phyloP scores from a whole-genome alignment of 306 rosid species.

The Purshia tridentata region DNA sequence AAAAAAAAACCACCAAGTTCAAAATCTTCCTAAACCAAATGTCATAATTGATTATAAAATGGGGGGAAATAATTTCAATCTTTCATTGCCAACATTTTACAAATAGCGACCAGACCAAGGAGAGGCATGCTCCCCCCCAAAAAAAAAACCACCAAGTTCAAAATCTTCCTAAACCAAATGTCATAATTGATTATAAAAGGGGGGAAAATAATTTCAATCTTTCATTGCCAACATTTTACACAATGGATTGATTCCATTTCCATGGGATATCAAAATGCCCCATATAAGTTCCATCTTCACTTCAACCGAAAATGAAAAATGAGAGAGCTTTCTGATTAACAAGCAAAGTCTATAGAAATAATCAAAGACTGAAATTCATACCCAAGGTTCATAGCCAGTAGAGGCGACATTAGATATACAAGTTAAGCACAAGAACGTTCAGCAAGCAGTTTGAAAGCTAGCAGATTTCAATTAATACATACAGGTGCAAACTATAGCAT shows the following conservation, averaged over 20 bases:
- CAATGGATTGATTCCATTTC: background rate
- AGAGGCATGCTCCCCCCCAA: too few relatives aligned
- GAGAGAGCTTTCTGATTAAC: constrained; percentile 1
- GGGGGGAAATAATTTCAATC: background rate
- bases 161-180: background rate
- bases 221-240: background rate
- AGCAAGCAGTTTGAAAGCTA: constrained; percentile 39
- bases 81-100: background rate
- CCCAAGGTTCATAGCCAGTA: constrained; percentile 41
- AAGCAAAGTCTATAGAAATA: background rate
- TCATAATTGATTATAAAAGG: too few relatives aligned
- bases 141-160: background rate
- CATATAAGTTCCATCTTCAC: background rate
- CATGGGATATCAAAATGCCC: constrained; percentile 6
- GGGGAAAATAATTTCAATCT: background rate
- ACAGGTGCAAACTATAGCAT: constrained; percentile 51
- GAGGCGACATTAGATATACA: constrained; percentile 53
- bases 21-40: background rate
- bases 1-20: background rate
- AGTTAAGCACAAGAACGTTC: constrained; percentile 49
- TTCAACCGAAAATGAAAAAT: background rate
- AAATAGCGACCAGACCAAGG: background rate
- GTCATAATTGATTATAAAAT: too few relatives aligned
- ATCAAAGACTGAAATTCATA: constrained; percentile 30
- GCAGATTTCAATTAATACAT: constrained; percentile 49